Evolutionary conservation across 2,329 filamentous ascomycete species (phyloP).

Genomic region (Arthrobotrys iridis): DNA sequence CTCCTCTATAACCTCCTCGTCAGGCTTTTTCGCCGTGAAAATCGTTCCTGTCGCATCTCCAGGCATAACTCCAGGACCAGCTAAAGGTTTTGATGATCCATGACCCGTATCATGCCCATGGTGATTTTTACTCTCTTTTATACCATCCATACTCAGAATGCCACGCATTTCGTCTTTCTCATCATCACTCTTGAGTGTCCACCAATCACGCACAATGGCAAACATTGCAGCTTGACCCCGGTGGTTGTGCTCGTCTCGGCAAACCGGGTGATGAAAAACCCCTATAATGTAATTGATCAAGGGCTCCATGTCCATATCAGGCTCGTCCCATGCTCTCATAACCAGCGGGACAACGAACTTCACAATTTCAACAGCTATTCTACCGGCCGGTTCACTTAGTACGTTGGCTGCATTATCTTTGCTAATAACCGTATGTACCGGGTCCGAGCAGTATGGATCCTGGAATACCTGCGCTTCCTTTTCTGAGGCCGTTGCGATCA

Average conservation of each 20-base stretch:
- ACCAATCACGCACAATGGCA: slow-evolving; percentile 83
- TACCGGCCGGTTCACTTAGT: slow-evolving; percentile 88
- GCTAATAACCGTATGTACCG: slow-evolving; percentile 93
- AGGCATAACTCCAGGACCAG: slow-evolving; percentile 39
- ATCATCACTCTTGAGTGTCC: slow-evolving; percentile 67
- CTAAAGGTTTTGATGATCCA: slow-evolving; percentile 47
- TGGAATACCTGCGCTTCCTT: slow-evolving; percentile 62
- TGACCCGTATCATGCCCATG: slow-evolving; percentile 55
- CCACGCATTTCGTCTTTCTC: slow-evolving; percentile 56
- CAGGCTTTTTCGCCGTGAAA: slow-evolving; percentile 35
- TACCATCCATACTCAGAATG: slow-evolving; percentile 55
- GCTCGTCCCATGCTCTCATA: slow-evolving; percentile 92
- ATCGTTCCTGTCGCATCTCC: slow-evolving; percentile 44
- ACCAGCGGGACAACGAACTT: slow-evolving; percentile 80
- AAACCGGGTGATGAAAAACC: slow-evolving; percentile 89
- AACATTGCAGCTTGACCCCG: slow-evolving; percentile 92
- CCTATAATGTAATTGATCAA: slow-evolving; percentile 82
- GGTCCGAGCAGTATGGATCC: slow-evolving; percentile 78
- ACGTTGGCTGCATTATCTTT: slow-evolving; percentile 94
- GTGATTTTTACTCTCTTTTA: slow-evolving; percentile 49
- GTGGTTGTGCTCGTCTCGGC: slow-evolving; percentile 74
- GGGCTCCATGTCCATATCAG: slow-evolving; percentile 81
- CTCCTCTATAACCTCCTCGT: slow-evolving; percentile 3
- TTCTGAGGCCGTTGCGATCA: slow-evolving; percentile 27
- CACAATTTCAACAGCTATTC: slow-evolving; percentile 79